Base-by-base conservation (phyloP, 148 eudicot genomes). In the Vaccinium vitisidaea region DNA sequence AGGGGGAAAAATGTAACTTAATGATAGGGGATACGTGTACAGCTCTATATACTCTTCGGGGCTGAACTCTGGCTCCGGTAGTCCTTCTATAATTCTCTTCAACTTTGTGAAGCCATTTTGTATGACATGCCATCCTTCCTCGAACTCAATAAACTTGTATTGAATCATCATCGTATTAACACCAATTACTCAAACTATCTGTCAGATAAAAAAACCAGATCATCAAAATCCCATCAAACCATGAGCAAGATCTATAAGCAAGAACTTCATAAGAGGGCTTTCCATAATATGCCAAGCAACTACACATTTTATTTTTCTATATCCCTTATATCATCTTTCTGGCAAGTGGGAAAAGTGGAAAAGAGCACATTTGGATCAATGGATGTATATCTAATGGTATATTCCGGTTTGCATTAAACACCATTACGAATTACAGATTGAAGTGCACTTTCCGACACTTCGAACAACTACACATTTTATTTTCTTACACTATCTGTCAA, bases 91-190 rank as follows among this genome's bases (percentile, higher is more conserved):
- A 13, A 89, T 81, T 32, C 75, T 80, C 81, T 76, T 85, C 79
- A 89, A 36, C 86, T 89, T 89, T 65, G 61, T 59, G 36, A 89
- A 85, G 55, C 89, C 90, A 12, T 13, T 84, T 55, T 80, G 77
- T 86, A 89, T 84, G 67, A 39, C 63, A 55, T 52, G 71, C 89
- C 89, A 83, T 87, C 91, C 91, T 78, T 83, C 88, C 16, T 89
- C 88, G 61, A 81, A 85, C 63, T 80, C 78, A 56, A 85, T 58
- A 71, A 39, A 6, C 76, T 75, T 80, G 71, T 6, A 61, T 0
- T 88, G 77, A 43, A 13, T 65, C 82, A 83, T 80, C 15, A 76
- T 80, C 83, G 75, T 74, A 76, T 43, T 82, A 18, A 1, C 56
- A 48, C 74, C 52, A 13, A 36, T 11, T 58, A 63, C 50, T 69